These are phyloP conservation scores for Aspergillus leporis DNA, from an alignment of 495 filamentous ascomycete genomes.

Conservation along the genomic window DNA sequence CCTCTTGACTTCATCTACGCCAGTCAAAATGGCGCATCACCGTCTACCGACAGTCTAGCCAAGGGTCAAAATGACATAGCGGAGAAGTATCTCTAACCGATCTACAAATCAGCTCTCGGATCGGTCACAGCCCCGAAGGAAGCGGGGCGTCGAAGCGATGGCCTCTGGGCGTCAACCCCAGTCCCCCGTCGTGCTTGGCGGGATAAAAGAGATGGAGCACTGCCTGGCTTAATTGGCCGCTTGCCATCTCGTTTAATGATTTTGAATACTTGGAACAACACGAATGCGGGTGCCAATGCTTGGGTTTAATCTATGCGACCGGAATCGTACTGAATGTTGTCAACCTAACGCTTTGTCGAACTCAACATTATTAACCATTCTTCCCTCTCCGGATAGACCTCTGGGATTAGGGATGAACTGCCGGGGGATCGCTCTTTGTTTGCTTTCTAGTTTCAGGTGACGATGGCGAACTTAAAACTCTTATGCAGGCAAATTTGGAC, in stretches of 20 bases:
- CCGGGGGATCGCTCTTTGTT: neutral
- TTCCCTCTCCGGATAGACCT: neutral
- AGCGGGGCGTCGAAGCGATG: neutral
- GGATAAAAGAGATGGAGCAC: neutral
- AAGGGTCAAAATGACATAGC: neutral
- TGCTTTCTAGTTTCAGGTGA: slow-evolving; percentile 5
- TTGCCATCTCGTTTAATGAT: neutral
- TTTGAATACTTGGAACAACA: neutral
- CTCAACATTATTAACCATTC: neutral
- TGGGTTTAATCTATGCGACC: neutral
- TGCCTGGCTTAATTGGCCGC: neutral
- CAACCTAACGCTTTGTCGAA: neutral
- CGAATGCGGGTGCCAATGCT: neutral
- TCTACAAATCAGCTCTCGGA: neutral
- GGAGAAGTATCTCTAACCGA: neutral
- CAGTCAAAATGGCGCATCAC: neutral
- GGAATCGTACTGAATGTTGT: neutral
- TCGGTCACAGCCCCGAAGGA: slow-evolving; percentile 1
- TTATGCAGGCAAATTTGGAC: slow-evolving; percentile 70
- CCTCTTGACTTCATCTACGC: neutral
- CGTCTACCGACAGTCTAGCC: neutral
- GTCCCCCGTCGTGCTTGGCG: neutral
- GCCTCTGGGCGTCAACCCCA: neutral
- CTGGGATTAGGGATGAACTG: neutral
- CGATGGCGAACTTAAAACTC: slow-evolving; percentile 40